Percentiles rank a stretch among this genome's conserved stretches.
Conservation (phyloP, 257 asterid genomes). For the Ilex aquifolium region DNA sequence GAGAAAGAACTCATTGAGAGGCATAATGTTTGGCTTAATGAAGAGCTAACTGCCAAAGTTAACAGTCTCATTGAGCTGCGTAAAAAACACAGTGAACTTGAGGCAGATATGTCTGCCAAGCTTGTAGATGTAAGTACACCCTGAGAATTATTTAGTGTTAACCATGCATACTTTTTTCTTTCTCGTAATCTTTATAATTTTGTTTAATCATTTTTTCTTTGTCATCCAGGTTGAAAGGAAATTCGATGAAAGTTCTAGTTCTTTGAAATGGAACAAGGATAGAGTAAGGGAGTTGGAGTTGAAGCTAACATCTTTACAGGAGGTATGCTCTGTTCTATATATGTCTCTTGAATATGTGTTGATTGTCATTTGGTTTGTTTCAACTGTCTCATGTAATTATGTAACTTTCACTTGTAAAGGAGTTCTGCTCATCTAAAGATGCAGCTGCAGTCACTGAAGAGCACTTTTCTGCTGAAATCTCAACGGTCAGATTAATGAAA, state of each 20-base stretch:
- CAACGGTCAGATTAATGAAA: conserved; percentile 48
- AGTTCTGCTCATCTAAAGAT: conserved; percentile 60
- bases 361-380: conserved; percentile 2
- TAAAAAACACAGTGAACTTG: conserved; percentile 57
- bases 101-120: conserved; percentile 73
- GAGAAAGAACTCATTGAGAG: conserved; percentile 93
- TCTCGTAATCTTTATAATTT: no score
- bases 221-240: conserved; percentile 53
- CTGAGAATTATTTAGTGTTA: no score
- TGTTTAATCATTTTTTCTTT: neutral
- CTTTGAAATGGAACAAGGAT: conserved; percentile 58
- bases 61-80: conserved; percentile 61
- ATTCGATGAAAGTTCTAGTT: conserved; percentile 46
- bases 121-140: conserved; percentile 53
- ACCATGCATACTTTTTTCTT: no score
- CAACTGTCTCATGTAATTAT: conserved; percentile 6
- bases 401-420: conserved; percentile 32
- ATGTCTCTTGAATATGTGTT: neutral
- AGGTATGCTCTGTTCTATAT: conserved; percentile 34
- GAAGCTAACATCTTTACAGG: conserved; percentile 59
- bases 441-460: conserved; percentile 64
- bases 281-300: conserved; percentile 72
- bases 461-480: conserved; percentile 65
- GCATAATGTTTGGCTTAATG: conserved; percentile 92
- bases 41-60: conserved; percentile 64